Evolutionary conservation across 306 rosid genomes (phyloP), one percentile per base, ranked within the genome.

Genomic region (Myrica gale): DNA sequence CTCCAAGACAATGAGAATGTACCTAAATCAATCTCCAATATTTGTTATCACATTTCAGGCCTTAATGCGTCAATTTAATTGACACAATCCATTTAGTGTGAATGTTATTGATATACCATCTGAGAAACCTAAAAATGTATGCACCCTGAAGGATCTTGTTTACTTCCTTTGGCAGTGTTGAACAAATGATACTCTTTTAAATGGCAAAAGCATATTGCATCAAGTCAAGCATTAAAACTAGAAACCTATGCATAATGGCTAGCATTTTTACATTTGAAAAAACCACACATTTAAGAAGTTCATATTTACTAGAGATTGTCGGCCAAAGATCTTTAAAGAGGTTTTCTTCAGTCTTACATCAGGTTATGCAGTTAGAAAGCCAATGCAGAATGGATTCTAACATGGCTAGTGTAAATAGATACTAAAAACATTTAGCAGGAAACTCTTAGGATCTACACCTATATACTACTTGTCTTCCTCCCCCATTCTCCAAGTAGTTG

Each of bases 1-100:
- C 41, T 73, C 71, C 84, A 47, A 9, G 51, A 32, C 57, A 47
- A 6, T 78, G 78, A 42, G 83, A 51, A 69, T 54, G 62, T 48
- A 47, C 76, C 74, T 37, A 19, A 54, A 5, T 17, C 19, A 46
- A 32, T 71, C n/a, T 43, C 74, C 46, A 70, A 70, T 20, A 56
- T 15, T 20, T 21, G 37, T 8, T 21, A 57, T 9, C 63, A 21
- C 15, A 57, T 57, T 21, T 57, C 63, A 57, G 15, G 63, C 63
- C 63, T 13, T 8, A 56, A 66, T 66, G 26, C 70, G 42, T 66
- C 26, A 20, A 41, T 17, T 57, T 66, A 7, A 66, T 2, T 13
- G 42, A n/a, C 6, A 66, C 4, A 66, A n/a, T 41, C 23, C 42
- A 9, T 57, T 56, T 21, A 21, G 15, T 9, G 63, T 9, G 39